These are phyloP conservation scores for Luffa aegyptiaca DNA, from an alignment of 306 rosid genomes.

Conservation along the genomic window DNA sequence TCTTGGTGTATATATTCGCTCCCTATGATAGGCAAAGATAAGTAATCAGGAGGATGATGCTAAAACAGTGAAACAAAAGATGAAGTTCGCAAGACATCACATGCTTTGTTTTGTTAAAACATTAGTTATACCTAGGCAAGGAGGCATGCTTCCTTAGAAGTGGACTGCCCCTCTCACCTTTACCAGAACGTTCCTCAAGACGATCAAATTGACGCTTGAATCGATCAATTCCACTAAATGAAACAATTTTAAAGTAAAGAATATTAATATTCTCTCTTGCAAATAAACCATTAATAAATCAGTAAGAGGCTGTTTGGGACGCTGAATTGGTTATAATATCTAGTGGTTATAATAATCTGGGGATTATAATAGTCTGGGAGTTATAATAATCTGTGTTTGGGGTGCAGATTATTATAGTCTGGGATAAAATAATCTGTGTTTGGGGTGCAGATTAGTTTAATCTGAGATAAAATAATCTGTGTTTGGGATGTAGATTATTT, in stretches of 20 bases:
- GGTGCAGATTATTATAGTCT: no score
- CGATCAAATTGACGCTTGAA: slow-evolving; percentile 47
- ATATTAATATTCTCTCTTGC: not conserved
- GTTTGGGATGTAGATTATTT: no score
- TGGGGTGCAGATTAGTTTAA: no score
- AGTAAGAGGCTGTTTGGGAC: no score
- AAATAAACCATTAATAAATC: not conserved
- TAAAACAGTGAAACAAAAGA: not conserved
- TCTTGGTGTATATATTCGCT: slow-evolving; percentile 27
- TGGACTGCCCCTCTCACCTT: slow-evolving; percentile 28
- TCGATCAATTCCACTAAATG: slow-evolving; percentile 46
- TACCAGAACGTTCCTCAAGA: slow-evolving; percentile 36
- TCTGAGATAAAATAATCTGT: no score
- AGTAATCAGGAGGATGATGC: not conserved
- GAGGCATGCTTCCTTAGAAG: slow-evolving; percentile 49
- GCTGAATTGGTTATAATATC: no score
- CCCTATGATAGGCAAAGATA: slow-evolving; percentile 17
- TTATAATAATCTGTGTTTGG: no score
- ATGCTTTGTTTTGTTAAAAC: not conserved
- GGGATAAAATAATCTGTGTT: no score
- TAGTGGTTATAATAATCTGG: no score
- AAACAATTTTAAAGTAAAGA: not conserved
- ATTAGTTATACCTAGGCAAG: slow-evolving; percentile 39
- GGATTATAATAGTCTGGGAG: no score
- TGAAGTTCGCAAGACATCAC: not conserved